These are phyloP conservation scores for Elongisporangium prolatum DNA, from an alignment of 352 stramenopile species.

Conservation along the genomic window DNA sequence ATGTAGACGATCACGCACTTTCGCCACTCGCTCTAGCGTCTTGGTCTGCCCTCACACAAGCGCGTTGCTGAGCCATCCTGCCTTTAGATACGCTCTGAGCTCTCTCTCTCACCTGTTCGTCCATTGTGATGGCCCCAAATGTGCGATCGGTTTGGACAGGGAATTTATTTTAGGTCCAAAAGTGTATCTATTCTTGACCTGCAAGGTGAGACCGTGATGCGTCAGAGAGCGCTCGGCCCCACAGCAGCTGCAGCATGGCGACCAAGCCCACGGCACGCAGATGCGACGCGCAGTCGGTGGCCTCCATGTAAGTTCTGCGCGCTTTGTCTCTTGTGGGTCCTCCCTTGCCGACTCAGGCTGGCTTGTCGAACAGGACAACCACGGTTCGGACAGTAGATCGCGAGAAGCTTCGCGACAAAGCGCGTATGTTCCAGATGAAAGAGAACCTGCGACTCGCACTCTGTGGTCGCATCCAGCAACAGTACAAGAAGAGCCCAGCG, in stretches of 20 bases:
- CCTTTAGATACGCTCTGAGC: background rate
- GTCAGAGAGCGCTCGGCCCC: background rate
- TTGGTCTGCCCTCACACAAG: conserved; percentile 1
- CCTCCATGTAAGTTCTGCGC: conserved; percentile 21
- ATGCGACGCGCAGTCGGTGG: conserved; percentile 32
- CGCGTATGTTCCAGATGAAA: conserved; percentile 64
- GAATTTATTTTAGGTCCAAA: background rate
- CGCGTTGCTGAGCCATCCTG: background rate
- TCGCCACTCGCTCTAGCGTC: conserved; percentile 29
- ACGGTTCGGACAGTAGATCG: conserved; percentile 59
- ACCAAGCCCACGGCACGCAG: conserved; percentile 25
- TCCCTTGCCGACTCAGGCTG: conserved; percentile 9
- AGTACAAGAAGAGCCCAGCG: conserved; percentile 56
- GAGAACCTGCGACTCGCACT: conserved; percentile 61
- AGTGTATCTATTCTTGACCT: background rate
- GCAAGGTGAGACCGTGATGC: background rate
- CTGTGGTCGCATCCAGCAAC: conserved; percentile 70
- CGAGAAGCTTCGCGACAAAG: conserved; percentile 65
- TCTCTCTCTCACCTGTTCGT: background rate
- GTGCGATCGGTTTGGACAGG: background rate
- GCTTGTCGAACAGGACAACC: conserved; percentile 11
- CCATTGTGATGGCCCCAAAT: background rate
- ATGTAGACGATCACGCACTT: conserved; percentile 27
- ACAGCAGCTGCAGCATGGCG: conserved; percentile 19
- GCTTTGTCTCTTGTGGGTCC: background rate